Conservation (phyloP, 169 alveolate genomes). For the Plasmodium gallinaceum region DNA sequence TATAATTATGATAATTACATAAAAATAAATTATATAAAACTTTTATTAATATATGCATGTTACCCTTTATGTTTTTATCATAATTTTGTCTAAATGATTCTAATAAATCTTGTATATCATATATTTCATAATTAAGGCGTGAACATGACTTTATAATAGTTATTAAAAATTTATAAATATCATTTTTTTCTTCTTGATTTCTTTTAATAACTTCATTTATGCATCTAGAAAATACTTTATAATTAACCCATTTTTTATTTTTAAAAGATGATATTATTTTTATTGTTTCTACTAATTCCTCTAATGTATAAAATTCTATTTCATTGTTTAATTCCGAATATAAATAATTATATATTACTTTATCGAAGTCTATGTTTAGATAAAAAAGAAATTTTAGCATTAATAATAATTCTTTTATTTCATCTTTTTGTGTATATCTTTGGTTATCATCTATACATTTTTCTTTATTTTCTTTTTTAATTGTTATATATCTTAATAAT, state of each 20-base stretch:
- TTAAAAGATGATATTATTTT: constrained; percentile 48
- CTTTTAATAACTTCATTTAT: constrained; percentile 39
- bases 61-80: constrained; percentile 11
- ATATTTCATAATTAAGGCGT: constrained; percentile 69
- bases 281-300: constrained; percentile 30
- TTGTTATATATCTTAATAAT: constrained; percentile 12
- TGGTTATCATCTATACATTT: background rate
- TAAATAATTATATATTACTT: constrained; percentile 21
- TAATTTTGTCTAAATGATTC: constrained; percentile 13
- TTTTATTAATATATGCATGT: constrained; percentile 52
- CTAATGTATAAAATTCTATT: constrained; percentile 16
- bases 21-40: constrained; percentile 52
- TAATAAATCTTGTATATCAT: constrained; percentile 29
- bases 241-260: constrained; percentile 63
- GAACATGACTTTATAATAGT: constrained; percentile 62
- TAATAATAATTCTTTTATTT: constrained; percentile 16
- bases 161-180: constrained; percentile 14
- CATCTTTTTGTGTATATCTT: background rate
- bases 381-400: constrained; percentile 19
- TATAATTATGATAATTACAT: constrained; percentile 48
- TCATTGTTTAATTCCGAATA: constrained; percentile 44
- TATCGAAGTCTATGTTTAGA: constrained; percentile 53
- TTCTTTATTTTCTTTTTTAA: constrained; percentile 12
- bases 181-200: background rate
- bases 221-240: constrained; percentile 39